phyloP scores from a whole-genome alignment of 305 asterid species.

The Fraxinus velutina region DNA sequence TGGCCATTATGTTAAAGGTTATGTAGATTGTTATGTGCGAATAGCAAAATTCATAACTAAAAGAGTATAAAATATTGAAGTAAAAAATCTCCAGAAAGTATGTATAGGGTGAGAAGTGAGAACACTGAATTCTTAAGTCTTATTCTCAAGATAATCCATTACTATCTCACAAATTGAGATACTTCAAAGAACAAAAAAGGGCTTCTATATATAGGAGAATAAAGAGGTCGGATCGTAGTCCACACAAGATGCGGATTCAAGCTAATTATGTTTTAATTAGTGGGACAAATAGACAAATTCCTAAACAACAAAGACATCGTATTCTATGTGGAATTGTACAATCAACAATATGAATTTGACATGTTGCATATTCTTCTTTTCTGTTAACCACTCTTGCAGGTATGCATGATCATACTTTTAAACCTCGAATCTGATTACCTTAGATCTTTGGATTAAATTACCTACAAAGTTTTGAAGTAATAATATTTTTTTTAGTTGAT shows the following conservation, averaged over 20 bases:
- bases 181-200: not conserved
- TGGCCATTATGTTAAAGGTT: no score
- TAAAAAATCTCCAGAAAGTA: not conserved
- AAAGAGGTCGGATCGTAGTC: not conserved
- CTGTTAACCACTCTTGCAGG: not conserved
- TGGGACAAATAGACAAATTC: not conserved
- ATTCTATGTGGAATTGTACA: not conserved
- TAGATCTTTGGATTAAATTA: not conserved
- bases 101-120: not conserved
- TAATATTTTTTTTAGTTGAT: not conserved
- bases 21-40: no score
- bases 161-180: not conserved
- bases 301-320: not conserved
- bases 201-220: not conserved
- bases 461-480: not conserved
- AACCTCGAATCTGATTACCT: not conserved
- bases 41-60: not conserved
- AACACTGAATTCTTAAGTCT: not conserved
- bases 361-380: not conserved
- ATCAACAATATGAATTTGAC: not conserved
- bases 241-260: not conserved
- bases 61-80: not conserved
- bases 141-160: not conserved
- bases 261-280: not conserved
- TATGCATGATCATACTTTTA: not conserved